Conservation (phyloP, 129 eudicot genomes). For the Rutidosis leptorrhynchoides region DNA sequence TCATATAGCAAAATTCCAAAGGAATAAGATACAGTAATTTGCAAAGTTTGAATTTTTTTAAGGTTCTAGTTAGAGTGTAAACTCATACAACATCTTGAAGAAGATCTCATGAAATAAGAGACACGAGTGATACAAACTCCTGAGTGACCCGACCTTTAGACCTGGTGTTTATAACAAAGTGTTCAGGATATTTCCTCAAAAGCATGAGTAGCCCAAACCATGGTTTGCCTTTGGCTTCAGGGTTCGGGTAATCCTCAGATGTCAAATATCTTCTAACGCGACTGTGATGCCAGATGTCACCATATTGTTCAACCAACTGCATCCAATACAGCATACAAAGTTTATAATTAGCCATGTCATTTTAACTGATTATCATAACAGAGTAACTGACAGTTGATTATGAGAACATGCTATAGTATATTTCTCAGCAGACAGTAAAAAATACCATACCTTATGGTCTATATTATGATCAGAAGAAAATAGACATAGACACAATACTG, state of each 20-base stretch:
- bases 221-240: slow-evolving; percentile 82
- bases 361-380: neutral
- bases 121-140: slow-evolving; percentile 92
- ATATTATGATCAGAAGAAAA: neutral
- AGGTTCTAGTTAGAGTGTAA: slow-evolving; percentile 18
- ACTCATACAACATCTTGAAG: slow-evolving; percentile 4
- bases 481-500: neutral
- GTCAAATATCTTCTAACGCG: slow-evolving; percentile 88
- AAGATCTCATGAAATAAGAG: slow-evolving; percentile 59
- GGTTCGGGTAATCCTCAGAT: slow-evolving; percentile 59
- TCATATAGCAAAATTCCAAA: neutral
- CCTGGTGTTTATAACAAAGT: slow-evolving; percentile 88
- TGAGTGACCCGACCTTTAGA: slow-evolving; percentile 79
- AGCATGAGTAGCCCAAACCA: slow-evolving; percentile 94
- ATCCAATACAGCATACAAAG: slow-evolving; percentile 14
- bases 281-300: slow-evolving; percentile 79
- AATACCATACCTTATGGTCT: too few species aligned
- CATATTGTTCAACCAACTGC: slow-evolving; percentile 79
- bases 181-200: slow-evolving; percentile 91
- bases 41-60: neutral
- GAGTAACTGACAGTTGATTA: neutral
- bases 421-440: neutral
- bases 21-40: neutral
- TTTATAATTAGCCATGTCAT: neutral
- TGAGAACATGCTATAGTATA: neutral